Conservation (phyloP, 1,284 basidiomycete genomes). For the Sanghuangporus weigelae region DNA sequence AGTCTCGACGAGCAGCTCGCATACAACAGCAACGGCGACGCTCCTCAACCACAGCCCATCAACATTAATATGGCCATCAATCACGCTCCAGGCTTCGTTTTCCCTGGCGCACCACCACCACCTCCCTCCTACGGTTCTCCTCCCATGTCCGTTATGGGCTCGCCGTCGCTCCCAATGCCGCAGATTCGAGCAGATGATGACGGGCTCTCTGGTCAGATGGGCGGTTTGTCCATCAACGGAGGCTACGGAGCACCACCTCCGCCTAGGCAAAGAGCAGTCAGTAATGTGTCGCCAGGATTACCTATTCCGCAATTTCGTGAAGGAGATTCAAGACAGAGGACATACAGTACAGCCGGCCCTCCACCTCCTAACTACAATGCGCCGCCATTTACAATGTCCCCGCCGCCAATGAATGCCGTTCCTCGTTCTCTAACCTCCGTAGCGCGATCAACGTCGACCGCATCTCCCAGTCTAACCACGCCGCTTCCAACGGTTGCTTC, state of each 20-base stretch:
- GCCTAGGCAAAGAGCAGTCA: not conserved
- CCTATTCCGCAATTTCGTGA: not conserved
- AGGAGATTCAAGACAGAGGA: not conserved
- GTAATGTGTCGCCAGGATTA: not conserved
- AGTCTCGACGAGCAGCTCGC: slow-evolving; percentile 45
- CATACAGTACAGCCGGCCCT: not conserved
- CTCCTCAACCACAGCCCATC: slow-evolving; percentile 15
- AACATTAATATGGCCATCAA: slow-evolving; percentile 14
- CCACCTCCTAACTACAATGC: slow-evolving; percentile 1
- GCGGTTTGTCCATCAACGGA: not conserved
- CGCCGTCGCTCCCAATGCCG: slow-evolving; percentile 20
- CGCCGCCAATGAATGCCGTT: not conserved
- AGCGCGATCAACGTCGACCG: slow-evolving; percentile 24
- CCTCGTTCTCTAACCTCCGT: slow-evolving; percentile 23
- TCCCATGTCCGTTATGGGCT: slow-evolving; percentile 19
- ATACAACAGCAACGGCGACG: slow-evolving; percentile 8
- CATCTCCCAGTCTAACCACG: slow-evolving; percentile 51
- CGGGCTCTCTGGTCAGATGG: slow-evolving; percentile 17
- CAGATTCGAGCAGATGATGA: slow-evolving; percentile 24
- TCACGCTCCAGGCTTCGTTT: slow-evolving; percentile 22
- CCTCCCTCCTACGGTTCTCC: slow-evolving; percentile 22
- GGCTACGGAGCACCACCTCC: not conserved
- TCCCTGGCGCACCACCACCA: slow-evolving; percentile 19
- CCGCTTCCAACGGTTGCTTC: slow-evolving; percentile 56
- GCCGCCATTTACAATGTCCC: not conserved